A percentile compares a stretch with the other conserved stretches of the same genome.
These are phyloP conservation scores for Stachybotrys echinatus DNA, from an alignment of 2,329 filamentous ascomycete species.

Conservation along the genomic window DNA sequence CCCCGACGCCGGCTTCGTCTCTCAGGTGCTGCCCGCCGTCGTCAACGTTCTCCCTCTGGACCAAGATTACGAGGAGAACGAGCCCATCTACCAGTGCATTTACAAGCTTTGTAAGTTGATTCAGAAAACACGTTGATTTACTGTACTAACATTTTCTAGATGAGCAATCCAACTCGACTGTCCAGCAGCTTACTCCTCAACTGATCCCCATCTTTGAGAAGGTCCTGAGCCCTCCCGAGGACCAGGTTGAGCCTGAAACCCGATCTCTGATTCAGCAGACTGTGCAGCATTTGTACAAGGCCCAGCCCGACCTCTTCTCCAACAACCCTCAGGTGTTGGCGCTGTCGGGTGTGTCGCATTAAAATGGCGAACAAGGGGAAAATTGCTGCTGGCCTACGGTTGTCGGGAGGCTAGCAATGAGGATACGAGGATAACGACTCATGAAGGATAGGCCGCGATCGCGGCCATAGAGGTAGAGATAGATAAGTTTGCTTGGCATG, in stretches of 20 bases:
- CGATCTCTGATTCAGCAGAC: constrained; percentile 61
- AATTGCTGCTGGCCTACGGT: too few relatives aligned
- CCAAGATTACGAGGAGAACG: constrained; percentile 96
- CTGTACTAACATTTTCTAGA: constrained; percentile 33
- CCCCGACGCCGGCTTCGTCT: constrained; percentile 74
- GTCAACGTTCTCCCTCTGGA: constrained; percentile 77
- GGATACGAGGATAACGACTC: constrained; percentile 1
- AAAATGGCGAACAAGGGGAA: neutral
- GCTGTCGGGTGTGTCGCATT: constrained; percentile 18
- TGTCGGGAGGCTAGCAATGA: neutral
- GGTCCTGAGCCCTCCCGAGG: constrained; percentile 65
- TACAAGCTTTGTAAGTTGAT: constrained; percentile 75
- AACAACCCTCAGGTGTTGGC: constrained; percentile 24
- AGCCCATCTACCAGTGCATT: constrained; percentile 86
- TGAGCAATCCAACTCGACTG: constrained; percentile 61
- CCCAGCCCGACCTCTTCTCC: constrained; percentile 25
- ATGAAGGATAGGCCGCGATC: neutral
- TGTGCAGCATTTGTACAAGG: constrained; percentile 43
- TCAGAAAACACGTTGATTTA: too few relatives aligned
- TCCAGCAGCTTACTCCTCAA: constrained; percentile 64
- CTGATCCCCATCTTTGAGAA: constrained; percentile 68
- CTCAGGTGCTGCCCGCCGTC: constrained; percentile 75
- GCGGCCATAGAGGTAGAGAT: neutral
- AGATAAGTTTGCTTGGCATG: neutral
- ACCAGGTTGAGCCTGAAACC: constrained; percentile 70